A percentile compares a stretch with the other conserved stretches of the same genome.
These are phyloP conservation scores for Ogataea naganishii DNA, from an alignment of 805 yeast genomes.

Conservation along the genomic window DNA sequence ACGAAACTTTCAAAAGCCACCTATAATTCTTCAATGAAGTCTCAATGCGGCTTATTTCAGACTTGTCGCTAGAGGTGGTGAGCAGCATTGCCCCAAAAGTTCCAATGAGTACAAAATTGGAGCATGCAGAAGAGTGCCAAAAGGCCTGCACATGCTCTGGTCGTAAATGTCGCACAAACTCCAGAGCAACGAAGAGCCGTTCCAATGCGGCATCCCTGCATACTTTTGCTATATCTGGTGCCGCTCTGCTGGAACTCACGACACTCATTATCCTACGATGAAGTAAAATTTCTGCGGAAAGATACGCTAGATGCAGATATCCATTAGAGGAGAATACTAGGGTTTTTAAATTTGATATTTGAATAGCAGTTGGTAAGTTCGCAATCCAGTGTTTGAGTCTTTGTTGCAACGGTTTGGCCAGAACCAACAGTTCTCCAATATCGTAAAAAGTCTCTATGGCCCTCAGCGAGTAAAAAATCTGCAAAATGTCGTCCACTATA, in stretches of 20 bases:
- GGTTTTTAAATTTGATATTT: slow-evolving; percentile 34
- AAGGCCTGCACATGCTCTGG: slow-evolving; percentile 41
- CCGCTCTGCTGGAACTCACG: neutral
- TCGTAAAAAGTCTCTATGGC: slow-evolving; percentile 29
- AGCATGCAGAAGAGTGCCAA: slow-evolving; percentile 36
- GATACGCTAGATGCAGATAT: slow-evolving; percentile 35
- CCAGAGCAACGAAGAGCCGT: slow-evolving; percentile 32
- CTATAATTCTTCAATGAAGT: slow-evolving; percentile 36
- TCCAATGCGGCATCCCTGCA: slow-evolving; percentile 37
- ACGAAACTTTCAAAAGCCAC: slow-evolving; percentile 35
- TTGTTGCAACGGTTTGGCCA: slow-evolving; percentile 34
- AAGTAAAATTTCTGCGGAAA: slow-evolving; percentile 35
- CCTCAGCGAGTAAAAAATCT: slow-evolving; percentile 30
- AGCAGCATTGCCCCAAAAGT: slow-evolving; percentile 34
- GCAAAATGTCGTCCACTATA: slow-evolving; percentile 29
- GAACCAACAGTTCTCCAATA: slow-evolving; percentile 26
- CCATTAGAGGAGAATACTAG: slow-evolving; percentile 32
- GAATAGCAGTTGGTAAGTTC: slow-evolving; percentile 31
- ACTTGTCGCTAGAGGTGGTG: slow-evolving; percentile 24
- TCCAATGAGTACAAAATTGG: slow-evolving; percentile 35
- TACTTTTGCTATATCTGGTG: slow-evolving; percentile 1
- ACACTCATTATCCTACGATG: slow-evolving; percentile 30
- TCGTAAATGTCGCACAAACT: slow-evolving; percentile 35
- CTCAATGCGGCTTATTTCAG: slow-evolving; percentile 29
- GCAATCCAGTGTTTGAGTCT: slow-evolving; percentile 29